Base-by-base conservation (phyloP, 148 eudicot genomes). In the Pouteria glomerata region DNA sequence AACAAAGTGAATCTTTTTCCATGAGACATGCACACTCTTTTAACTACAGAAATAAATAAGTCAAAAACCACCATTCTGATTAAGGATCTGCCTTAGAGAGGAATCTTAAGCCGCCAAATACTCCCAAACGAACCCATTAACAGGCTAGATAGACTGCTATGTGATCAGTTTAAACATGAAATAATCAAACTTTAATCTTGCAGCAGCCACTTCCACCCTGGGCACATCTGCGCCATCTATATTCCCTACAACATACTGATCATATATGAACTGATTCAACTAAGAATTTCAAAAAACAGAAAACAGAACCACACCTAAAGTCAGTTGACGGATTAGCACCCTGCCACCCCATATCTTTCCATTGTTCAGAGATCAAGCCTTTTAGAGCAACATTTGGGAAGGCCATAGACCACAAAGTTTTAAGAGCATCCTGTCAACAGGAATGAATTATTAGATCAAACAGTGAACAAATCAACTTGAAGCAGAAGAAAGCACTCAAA, bases 321-420 rank as follows among this genome's bases (percentile, higher is more conserved):
- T 95, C 98, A 64, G 97, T 91, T 29, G 98, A 86, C 51, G 98
- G 98, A 76, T 95, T 91, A 71, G 83, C 51, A 66, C 98, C 98
- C 75, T 95, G 97, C 98, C 98, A 95, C 2, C 98, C 98, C 97
- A 95, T 89, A 45, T 95, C 98, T 77, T 95, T 95, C 98, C 98
- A 95, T 45, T 85, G 93, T 58, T 89, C 97, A 55, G 98, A 91
- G 57, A 91, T 84, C 83, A 95, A 69, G 50, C 94, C 85, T 47
- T 67, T 77, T 70, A 95, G 96, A 26, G 66, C 62, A 56, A 86
- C 81, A 74, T 85, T 76, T 24, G 96, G 98, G 77, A 80, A 95
- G 42, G 97, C 81, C 50, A 83, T 80, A 73, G 74, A 64, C 97
- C 98, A 95, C 81, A 95, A 73, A 70, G 76, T 82, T 79, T 37